Percentiles rank a stretch among this genome's conserved stretches.
Conservation (phyloP, 2,329 filamentous ascomycete species). For the Calonectria pseudoturangicola region DNA sequence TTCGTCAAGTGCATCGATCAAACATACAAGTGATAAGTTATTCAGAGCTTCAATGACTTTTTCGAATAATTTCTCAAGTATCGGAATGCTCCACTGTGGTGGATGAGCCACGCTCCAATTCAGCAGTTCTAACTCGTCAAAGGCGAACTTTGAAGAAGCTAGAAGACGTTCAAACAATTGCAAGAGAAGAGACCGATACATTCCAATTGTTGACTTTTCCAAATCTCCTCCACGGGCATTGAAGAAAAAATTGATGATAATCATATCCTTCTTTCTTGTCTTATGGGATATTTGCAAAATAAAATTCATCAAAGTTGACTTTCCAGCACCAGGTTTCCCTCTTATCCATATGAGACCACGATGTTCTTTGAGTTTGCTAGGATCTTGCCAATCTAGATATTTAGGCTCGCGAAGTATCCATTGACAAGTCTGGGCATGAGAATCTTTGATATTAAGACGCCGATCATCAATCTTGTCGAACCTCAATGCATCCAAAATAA, state of each 20-base stretch:
- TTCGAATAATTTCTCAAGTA: not conserved
- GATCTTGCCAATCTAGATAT: slow-evolving; percentile 63
- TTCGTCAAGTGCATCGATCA: not conserved
- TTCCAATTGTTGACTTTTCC: slow-evolving; percentile 67
- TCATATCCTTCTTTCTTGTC: too few species aligned
- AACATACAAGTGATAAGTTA: not conserved
- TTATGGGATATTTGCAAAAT: too few species aligned
- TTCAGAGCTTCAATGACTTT: not conserved
- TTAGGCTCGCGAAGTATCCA: slow-evolving; percentile 61
- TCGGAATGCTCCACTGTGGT: not conserved
- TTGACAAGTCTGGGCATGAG: slow-evolving; percentile 62
- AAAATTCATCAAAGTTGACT: slow-evolving; percentile 62
- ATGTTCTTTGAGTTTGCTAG: slow-evolving; percentile 46
- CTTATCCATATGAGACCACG: slow-evolving; percentile 61
- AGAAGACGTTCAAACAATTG: slow-evolving; percentile 70
- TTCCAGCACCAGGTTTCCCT: not conserved
- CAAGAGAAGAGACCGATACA: slow-evolving; percentile 69
- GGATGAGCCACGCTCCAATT: not conserved
- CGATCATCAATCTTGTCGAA: slow-evolving; percentile 63
- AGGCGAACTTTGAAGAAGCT: too few species aligned
- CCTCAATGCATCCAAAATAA: slow-evolving; percentile 55
- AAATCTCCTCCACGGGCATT: slow-evolving; percentile 65
- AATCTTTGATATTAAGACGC: slow-evolving; percentile 59
- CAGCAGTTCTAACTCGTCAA: too few species aligned
- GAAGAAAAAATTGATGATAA: slow-evolving; percentile 69